Percentiles rank a stretch among this genome's conserved stretches.
Evolutionary conservation across 192 early-diverging fungal species (phyloP).

Genomic region (Coemansia sp.): DNA sequence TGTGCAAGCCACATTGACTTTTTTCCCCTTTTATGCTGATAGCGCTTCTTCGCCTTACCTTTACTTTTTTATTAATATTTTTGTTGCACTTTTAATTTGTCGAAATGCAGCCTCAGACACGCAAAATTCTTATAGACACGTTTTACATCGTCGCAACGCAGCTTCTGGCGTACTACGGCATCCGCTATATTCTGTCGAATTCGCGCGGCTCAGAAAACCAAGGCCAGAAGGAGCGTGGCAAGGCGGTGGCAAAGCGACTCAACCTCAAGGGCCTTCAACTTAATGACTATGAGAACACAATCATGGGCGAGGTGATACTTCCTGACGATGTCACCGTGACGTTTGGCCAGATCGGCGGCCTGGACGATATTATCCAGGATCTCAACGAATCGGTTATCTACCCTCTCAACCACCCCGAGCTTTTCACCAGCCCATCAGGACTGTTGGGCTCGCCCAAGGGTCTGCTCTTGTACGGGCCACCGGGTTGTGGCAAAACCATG

Average conservation of each 20-base stretch:
- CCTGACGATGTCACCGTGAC: conserved; percentile 85
- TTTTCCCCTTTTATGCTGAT: not conserved
- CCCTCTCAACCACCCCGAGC: conserved; percentile 88
- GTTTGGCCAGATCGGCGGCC: conserved; percentile 90
- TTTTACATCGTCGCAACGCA: conserved; percentile 82
- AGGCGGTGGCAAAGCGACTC: conserved; percentile 32
- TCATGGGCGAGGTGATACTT: conserved; percentile 91
- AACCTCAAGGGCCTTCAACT: conserved; percentile 61
- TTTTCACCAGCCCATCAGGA: conserved; percentile 83
- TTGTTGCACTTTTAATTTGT: not conserved
- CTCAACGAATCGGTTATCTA: conserved; percentile 96
- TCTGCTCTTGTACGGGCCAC: conserved; percentile 93
- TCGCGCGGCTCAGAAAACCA: conserved; percentile 75
- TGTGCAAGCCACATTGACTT: not conserved
- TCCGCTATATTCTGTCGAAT: conserved; percentile 79
- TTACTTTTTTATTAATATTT: not conserved
- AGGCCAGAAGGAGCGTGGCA: conserved; percentile 71
- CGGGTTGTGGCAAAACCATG: conserved; percentile 98
- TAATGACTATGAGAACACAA: conserved; percentile 91
- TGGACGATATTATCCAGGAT: conserved; percentile 89
- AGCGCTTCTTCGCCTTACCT: not conserved
- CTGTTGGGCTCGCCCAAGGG: conserved; percentile 93
- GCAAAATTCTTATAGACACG: conserved; percentile 47
- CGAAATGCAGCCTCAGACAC: conserved; percentile 52
- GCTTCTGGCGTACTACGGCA: conserved; percentile 82